These are phyloP conservation scores for Dipodascus albidus DNA, from an alignment of 805 yeast species.

Conservation along the genomic window DNA sequence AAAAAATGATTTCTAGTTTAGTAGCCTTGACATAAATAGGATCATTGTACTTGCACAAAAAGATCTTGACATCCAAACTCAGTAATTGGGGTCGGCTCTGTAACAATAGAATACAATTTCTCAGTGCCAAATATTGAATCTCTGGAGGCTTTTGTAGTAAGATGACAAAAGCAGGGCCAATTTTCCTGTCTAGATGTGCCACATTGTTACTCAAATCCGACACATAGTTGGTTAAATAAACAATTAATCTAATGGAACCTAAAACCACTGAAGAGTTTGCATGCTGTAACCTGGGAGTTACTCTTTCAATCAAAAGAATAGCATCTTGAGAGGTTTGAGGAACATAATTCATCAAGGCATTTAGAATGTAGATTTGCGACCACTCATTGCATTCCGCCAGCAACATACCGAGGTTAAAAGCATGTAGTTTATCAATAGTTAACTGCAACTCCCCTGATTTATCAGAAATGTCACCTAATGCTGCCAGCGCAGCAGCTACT, in stretches of 20 bases:
- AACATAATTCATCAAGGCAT: slow-evolving; percentile 52
- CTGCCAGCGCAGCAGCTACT: slow-evolving; percentile 60
- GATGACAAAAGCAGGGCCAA: slow-evolving; percentile 60
- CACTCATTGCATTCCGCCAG: slow-evolving; percentile 43
- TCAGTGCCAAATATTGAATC: slow-evolving; percentile 66
- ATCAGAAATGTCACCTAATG: slow-evolving; percentile 55
- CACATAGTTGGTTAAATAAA: slow-evolving; percentile 65
- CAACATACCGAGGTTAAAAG: slow-evolving; percentile 30
- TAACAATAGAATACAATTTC: slow-evolving; percentile 69
- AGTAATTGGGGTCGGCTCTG: slow-evolving; percentile 52
- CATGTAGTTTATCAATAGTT: slow-evolving; percentile 40
- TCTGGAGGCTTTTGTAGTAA: slow-evolving; percentile 70
- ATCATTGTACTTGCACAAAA: slow-evolving; percentile 76
- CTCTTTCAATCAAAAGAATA: slow-evolving; percentile 46
- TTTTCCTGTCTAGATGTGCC: slow-evolving; percentile 41
- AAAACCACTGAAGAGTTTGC: slow-evolving; percentile 72
- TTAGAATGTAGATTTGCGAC: slow-evolving; percentile 59
- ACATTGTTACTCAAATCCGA: slow-evolving; percentile 42
- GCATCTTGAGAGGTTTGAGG: slow-evolving; percentile 67
- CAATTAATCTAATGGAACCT: slow-evolving; percentile 59
- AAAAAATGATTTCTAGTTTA: slow-evolving; percentile 74
- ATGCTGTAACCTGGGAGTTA: slow-evolving; percentile 65
- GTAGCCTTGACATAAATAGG: slow-evolving; percentile 84
- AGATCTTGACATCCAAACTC: slow-evolving; percentile 59
- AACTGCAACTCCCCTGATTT: slow-evolving; percentile 37